phyloP scores from a whole-genome alignment of 345 rosid species.

The Erodium maritimum region DNA sequence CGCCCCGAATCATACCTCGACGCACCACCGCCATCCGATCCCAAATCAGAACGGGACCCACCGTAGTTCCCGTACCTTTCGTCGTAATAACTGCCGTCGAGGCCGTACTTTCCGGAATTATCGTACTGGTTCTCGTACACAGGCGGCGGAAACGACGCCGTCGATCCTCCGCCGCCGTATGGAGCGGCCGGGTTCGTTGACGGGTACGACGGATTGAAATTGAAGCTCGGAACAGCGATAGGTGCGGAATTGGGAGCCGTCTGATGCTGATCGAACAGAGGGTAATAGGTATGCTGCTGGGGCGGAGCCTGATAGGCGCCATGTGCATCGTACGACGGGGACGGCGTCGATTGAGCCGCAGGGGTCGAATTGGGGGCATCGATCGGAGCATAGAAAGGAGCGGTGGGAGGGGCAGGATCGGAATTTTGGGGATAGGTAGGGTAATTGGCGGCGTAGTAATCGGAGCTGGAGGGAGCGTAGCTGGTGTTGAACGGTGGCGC shows the following conservation, averaged over 20 bases:
- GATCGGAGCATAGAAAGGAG: conserved; percentile 44
- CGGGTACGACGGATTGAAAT: conserved; percentile 26
- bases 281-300: conserved; percentile 34
- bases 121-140: conserved; percentile 31
- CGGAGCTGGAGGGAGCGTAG: conserved; percentile 36
- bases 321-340: conserved; percentile 43
- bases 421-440: conserved; percentile 41
- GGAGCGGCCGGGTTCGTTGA: conserved; percentile 35
- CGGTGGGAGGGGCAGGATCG: conserved; percentile 56
- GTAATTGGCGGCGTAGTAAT: conserved; percentile 45
- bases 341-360: conserved; percentile 20
- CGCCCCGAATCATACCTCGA: conserved; percentile 23
- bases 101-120: conserved; percentile 47
- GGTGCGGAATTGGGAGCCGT: conserved; percentile 23
- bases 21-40: conserved; percentile 39
- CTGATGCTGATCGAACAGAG: conserved; percentile 59
- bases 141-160: conserved; percentile 22
- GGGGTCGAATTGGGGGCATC: conserved; percentile 25
- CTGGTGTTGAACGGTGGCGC: conserved; percentile 64
- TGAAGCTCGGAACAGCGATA: conserved; percentile 5
- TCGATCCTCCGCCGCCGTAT: conserved; percentile 26
- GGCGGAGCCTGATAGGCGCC: conserved; percentile 43
- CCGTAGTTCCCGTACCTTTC: conserved; percentile 33
- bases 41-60: conserved; percentile 37
- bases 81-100: conserved; percentile 21